A percentile compares a stretch with the other conserved stretches of the same genome.
phyloP scores from a whole-genome alignment of 2,329 filamentous ascomycete species.

The Trichoderma citrinoviride region DNA sequence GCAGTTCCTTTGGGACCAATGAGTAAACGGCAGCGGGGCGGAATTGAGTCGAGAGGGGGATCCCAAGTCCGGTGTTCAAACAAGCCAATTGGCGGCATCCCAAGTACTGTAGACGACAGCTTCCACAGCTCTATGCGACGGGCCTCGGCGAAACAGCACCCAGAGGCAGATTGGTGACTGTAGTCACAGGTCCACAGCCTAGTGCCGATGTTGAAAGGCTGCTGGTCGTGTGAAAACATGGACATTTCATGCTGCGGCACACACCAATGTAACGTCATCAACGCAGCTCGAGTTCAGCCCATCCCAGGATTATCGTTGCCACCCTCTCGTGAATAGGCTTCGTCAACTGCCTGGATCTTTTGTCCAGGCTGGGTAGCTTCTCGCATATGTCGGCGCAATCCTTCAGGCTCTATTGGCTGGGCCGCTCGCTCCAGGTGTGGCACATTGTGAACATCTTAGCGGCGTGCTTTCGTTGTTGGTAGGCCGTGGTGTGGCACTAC shows the following conservation, averaged over 20 bases:
- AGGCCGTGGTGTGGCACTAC: not conserved
- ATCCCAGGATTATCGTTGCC: slow-evolving; percentile 2
- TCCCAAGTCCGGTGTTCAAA: not conserved
- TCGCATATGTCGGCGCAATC: slow-evolving; percentile 18
- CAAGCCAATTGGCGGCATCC: not conserved
- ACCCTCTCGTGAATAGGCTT: slow-evolving; percentile 5
- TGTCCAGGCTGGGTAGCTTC: slow-evolving; percentile 8
- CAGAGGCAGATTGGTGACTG: not conserved
- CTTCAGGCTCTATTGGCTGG: slow-evolving; percentile 16
- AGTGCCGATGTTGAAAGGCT: not conserved
- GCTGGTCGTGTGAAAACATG: not conserved
- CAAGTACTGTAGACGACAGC: not conserved
- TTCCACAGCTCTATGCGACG: not conserved
- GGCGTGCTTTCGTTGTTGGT: not conserved
- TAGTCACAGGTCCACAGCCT: not conserved
- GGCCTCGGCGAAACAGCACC: not conserved
- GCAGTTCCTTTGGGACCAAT: no score
- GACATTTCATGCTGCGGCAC: not conserved
- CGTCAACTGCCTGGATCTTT: slow-evolving; percentile 14
- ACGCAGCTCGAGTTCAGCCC: slow-evolving; percentile 14
- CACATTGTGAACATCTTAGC: not conserved
- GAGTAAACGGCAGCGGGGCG: not conserved
- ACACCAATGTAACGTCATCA: slow-evolving; percentile 7
- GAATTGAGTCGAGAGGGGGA: not conserved
- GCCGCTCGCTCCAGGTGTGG: not conserved